Evolutionary conservation across 1,284 basidiomycete genomes (phyloP), one percentile per base, ranked within the genome.

Genomic region (Ganoderma lingzhi): DNA sequence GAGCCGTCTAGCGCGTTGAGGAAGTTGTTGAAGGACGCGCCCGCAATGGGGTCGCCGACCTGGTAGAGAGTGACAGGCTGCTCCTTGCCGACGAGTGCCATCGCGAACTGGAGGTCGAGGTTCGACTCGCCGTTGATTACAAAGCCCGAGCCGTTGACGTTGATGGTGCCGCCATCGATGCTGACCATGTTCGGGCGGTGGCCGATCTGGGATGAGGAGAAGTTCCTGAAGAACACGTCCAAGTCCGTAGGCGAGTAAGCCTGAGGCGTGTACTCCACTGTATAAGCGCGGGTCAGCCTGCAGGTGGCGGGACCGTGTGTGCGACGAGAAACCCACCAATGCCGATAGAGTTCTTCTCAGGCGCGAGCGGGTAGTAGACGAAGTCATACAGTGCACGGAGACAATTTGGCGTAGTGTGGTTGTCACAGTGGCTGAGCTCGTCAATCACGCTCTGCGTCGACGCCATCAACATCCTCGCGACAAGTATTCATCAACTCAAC

Each of bases 331-430:
- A 88, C 41, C 86, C 85, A 62, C 85, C 85, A 63, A 90, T 83
- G 60, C 87, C 88, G 56, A 90, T 81, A 35, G 63, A 64, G 28
- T 64, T 64, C 63, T 58, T 23, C 1, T 35, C 23, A 1, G 63
- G 28, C 2, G 53, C 63, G 14, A 64, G 39, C 5, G 63, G 63
- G 17, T 23, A 23, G 37, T 64, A 56, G 12, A 64, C 39, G 23
- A 64, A 64, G 39, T 58, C 63, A 30, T 64, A 64, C 15, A 64
- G 63, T 14, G 63, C 63, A 61, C 83, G 78, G 66, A 91, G 75
- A 74, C 88, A 91, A 1, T 84, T 77, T 12, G 87, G 87, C 0
- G 88, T 90, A 63, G 90, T 84, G 5, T 79, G 82, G 6, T 73
- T 77, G 9, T 77, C 74, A 73, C 88, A 90, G 42, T 74, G 44